phyloP scores from a whole-genome alignment of 495 filamentous ascomycete species.

The Elaphomyces granulatus region DNA sequence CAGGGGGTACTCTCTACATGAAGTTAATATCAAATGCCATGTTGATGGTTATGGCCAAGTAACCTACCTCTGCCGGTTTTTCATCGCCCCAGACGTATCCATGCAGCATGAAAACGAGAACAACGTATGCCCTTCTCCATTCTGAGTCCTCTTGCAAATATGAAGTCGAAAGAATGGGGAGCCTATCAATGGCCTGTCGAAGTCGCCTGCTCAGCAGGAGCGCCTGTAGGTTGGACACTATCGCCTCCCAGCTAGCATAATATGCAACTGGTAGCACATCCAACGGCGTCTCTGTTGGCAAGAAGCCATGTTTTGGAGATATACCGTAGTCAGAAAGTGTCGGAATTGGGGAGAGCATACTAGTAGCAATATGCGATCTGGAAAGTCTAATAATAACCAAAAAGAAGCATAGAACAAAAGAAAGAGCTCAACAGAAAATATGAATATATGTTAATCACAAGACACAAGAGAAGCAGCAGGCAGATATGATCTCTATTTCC shows the following conservation, averaged over 20 bases:
- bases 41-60: neutral
- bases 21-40: slow-evolving; percentile 8
- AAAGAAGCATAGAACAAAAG: neutral
- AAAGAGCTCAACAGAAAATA: neutral
- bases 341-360: slow-evolving; percentile 78
- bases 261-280: slow-evolving; percentile 69
- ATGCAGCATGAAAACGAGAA: slow-evolving; percentile 80
- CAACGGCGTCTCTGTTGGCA: slow-evolving; percentile 69
- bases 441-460: slow-evolving; percentile 4
- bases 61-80: slow-evolving; percentile 54
- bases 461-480: slow-evolving; percentile 2
- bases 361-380: no score
- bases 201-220: slow-evolving; percentile 73
- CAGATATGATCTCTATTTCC: slow-evolving; percentile 11
- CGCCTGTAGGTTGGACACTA: slow-evolving; percentile 71
- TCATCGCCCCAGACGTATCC: slow-evolving; percentile 93
- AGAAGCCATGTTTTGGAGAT: slow-evolving; percentile 74
- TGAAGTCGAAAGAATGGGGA: slow-evolving; percentile 69
- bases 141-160: slow-evolving; percentile 68
- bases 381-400: no score
- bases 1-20: slow-evolving; percentile 66
- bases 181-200: slow-evolving; percentile 54
- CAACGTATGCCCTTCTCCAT: slow-evolving; percentile 81
- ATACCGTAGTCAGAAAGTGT: slow-evolving; percentile 71
- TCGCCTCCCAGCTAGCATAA: slow-evolving; percentile 84